Percentiles rank a stretch among this genome's conserved stretches.
Conservation (phyloP, 164 flowering plant species). For the grape (Vitis vinifera) region DNA sequence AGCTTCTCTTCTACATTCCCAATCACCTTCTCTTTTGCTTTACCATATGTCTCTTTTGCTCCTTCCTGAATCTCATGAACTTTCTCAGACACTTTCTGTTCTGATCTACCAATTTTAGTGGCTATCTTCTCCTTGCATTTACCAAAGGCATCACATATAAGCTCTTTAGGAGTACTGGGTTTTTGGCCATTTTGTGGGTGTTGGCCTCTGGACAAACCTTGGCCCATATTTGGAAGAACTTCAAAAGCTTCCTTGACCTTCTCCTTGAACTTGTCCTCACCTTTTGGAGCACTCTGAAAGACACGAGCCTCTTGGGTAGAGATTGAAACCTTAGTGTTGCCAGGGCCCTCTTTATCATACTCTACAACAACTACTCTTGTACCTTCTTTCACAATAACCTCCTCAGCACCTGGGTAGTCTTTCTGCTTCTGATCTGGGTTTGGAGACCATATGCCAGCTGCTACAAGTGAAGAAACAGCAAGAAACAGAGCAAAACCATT, state of each 20-base stretch:
- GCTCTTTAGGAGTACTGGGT: constrained; percentile 28
- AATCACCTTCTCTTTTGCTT: constrained; percentile 9
- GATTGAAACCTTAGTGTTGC: background rate
- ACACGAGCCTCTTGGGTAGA: background rate
- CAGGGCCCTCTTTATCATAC: background rate
- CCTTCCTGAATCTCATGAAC: constrained; percentile 2
- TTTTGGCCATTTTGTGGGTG: too few species aligned
- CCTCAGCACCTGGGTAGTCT: too few species aligned
- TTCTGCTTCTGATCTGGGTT: too few species aligned
- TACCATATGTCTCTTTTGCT: background rate
- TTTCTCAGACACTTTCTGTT: constrained; percentile 25
- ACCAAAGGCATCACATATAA: constrained; percentile 62
- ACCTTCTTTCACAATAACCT: constrained; percentile 2
- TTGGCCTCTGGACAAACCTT: too few species aligned
- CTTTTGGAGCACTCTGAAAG: too few species aligned
- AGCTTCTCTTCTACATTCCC: too few species aligned
- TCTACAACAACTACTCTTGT: background rate
- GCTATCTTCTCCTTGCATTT: constrained; percentile 56
- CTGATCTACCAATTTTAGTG: constrained; percentile 24
- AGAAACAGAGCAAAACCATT: too few species aligned
- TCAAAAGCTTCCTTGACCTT: background rate
- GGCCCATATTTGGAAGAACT: too few species aligned
- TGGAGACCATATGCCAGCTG: too few species aligned
- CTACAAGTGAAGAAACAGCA: too few species aligned
- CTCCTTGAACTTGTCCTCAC: background rate